Percentiles rank a stretch among this genome's conserved stretches.
Evolutionary conservation across 2,329 filamentous ascomycete species (phyloP).

Genomic region (Fusarium protoensiforme): DNA sequence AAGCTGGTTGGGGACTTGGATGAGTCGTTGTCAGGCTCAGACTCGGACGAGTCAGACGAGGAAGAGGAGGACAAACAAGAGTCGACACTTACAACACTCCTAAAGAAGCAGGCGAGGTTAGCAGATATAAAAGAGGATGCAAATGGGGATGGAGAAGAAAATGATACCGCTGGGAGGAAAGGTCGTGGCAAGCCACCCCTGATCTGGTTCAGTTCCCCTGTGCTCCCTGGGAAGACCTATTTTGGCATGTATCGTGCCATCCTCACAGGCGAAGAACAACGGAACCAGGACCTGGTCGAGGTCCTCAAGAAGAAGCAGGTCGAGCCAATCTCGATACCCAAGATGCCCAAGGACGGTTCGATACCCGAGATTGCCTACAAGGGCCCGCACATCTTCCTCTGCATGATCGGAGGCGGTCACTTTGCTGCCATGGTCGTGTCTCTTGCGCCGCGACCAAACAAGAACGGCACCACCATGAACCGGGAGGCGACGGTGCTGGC

Average conservation of each 20-base stretch:
- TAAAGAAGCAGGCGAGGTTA: conserved; percentile 86
- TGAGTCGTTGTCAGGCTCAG: conserved; percentile 91
- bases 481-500: conserved; percentile 88
- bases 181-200: conserved; percentile 77
- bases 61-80: conserved; percentile 71
- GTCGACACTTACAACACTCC: conserved; percentile 77
- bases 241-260: conserved; percentile 89
- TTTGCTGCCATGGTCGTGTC: conserved; percentile 98
- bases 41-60: conserved; percentile 76
- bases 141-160: conserved; percentile 61
- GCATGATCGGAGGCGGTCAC: conserved; percentile 98
- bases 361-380: conserved; percentile 67
- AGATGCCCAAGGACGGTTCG: conserved; percentile 67
- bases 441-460: conserved; percentile 81
- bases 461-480: conserved; percentile 76
- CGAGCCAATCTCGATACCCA: conserved; percentile 65
- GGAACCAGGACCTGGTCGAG: conserved; percentile 70
- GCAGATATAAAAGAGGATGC: conserved; percentile 61
- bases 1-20: conserved; percentile 86
- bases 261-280: conserved; percentile 77
- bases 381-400: conserved; percentile 90
- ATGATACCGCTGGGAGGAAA: conserved; percentile 56
- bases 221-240: conserved; percentile 80
- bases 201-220: conserved; percentile 84
- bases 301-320: conserved; percentile 83